Conservation (phyloP, 495 filamentous ascomycete species). For the Penicillium cosmopolitanum region DNA sequence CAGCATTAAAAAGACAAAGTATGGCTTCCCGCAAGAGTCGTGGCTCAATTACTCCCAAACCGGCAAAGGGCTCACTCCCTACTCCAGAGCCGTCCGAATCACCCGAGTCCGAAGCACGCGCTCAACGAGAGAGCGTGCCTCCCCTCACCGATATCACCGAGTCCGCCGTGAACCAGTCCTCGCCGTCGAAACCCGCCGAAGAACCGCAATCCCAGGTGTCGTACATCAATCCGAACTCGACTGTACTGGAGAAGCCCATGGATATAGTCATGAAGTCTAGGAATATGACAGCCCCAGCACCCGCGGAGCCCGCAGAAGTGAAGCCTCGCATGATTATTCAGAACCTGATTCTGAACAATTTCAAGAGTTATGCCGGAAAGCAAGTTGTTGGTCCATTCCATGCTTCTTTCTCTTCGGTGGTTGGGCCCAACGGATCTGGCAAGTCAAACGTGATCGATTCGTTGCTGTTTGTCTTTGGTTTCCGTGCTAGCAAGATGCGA, state of each 20-base stretch:
- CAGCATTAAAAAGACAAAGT: conserved; percentile 68
- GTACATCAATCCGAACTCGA: conserved; percentile 72
- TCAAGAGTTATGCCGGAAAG: conserved; percentile 96
- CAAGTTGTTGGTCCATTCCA: conserved; percentile 98
- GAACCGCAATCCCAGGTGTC: conserved; percentile 54
- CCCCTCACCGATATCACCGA: conserved; percentile 81
- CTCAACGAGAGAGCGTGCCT: conserved; percentile 52
- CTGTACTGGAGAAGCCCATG: conserved; percentile 84
- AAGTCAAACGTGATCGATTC: conserved; percentile 99
- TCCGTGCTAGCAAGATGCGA: conserved; percentile 98
- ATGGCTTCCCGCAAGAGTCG: conserved; percentile 60
- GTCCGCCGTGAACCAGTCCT: conserved; percentile 64
- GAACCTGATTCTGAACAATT: conserved; percentile 86
- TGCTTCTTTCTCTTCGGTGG: conserved; percentile 96
- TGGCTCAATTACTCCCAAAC: conserved; percentile 48
- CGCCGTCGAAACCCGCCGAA: conserved; percentile 42
- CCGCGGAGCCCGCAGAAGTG: conserved; percentile 71
- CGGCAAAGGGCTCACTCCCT: conserved; percentile 54
- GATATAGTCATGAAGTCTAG: conserved; percentile 92
- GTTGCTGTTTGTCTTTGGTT: conserved; percentile 95
- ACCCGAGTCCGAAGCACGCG: conserved; percentile 56
- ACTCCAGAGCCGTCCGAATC: conserved; percentile 61
- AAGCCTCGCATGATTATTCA: conserved; percentile 89
- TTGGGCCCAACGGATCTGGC: conserved; percentile 95
- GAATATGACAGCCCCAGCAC: conserved; percentile 62